Evolutionary conservation across 306 rosid species (phyloP), one percentile per base, ranked within the genome.

Genomic region (Ziziphus jujuba): DNA sequence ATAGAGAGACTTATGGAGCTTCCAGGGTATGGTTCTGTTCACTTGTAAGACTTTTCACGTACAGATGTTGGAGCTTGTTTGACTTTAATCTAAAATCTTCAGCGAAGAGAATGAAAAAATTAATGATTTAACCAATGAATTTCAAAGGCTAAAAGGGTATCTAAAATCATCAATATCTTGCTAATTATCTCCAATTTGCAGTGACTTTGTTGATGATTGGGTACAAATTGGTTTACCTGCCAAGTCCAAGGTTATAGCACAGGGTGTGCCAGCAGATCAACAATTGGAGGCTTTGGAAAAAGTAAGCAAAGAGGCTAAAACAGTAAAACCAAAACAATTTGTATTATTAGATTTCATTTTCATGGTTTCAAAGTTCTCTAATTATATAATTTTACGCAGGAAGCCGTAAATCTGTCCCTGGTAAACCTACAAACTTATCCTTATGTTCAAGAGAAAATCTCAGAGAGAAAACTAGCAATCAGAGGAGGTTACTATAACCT

Each of bases 151-250:
- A n/a, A 49, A 49, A 16, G 14, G 54, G 54, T 14, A 7, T 2
- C n/a, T 6, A n/a, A 49, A 49, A 17, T 49, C 19, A 49, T 6
- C n/a, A n/a, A n/a, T 49, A 10, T 10, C 20, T 49, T 49, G 20
- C 54, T 49, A 49, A 49, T 19, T 6, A 1, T 49, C 9, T 13
- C 17, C n/a, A 44, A 45, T 35, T 47, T 83, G 69, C 75, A 85
- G 91, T 60, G 91, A 83, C 71, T 85, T 88, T 83, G 83, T 88
- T 50, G 91, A 85, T 54, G 91, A 88, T 24, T 88, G 95, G 95
- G 67, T 88, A 31, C 79, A 81, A 81, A 85, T 85, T 55, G 91
- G 82, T 36, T 61, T 61, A 23, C 79, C 91, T 7, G 85, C 91
- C 44, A 77, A 79, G 77, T 2, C 2, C 0, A 81, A 77, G 61